A percentile compares a stretch with the other conserved stretches of the same genome.
phyloP scores from a whole-genome alignment of 2,329 filamentous ascomycete species.

The Fusarium chlamydosporum region DNA sequence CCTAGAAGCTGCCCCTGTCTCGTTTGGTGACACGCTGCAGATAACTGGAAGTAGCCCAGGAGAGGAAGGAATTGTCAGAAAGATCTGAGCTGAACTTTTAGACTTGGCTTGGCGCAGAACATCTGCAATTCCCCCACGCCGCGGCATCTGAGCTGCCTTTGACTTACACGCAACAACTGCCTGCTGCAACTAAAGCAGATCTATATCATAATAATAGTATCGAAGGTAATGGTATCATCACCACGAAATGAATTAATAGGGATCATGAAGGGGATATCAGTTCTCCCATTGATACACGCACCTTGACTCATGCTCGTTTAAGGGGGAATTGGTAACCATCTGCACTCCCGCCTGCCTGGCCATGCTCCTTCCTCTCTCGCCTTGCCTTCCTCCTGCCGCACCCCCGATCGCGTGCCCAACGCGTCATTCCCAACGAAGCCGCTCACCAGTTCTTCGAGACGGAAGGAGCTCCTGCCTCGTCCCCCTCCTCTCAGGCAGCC shows the following conservation, averaged over 20 bases:
- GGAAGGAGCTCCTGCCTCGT: constrained; percentile 43
- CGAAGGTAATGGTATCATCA: neutral
- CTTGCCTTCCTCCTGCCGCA: constrained; percentile 25
- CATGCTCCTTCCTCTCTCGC: constrained; percentile 29
- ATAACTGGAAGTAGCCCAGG: neutral
- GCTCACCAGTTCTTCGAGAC: constrained; percentile 2
- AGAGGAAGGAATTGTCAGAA: neutral
- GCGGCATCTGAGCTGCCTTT: neutral
- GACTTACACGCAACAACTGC: neutral
- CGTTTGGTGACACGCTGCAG: neutral
- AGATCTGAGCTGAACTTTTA: neutral
- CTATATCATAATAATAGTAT: neutral
- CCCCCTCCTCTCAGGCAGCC: constrained; percentile 1
- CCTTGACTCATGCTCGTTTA: neutral
- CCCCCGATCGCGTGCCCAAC: constrained; percentile 19
- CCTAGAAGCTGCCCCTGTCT: neutral
- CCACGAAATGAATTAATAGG: neutral
- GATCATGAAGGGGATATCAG: too few relatives aligned
- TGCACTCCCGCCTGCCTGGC: neutral
- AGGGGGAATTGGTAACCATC: neutral
- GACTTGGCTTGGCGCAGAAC: neutral
- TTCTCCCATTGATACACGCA: neutral
- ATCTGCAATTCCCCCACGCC: neutral
- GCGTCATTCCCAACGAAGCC: constrained; percentile 40
- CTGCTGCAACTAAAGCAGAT: too few relatives aligned